These are phyloP conservation scores for Ogataea degrootiae DNA, from an alignment of 805 yeast species.

Conservation along the genomic window DNA sequence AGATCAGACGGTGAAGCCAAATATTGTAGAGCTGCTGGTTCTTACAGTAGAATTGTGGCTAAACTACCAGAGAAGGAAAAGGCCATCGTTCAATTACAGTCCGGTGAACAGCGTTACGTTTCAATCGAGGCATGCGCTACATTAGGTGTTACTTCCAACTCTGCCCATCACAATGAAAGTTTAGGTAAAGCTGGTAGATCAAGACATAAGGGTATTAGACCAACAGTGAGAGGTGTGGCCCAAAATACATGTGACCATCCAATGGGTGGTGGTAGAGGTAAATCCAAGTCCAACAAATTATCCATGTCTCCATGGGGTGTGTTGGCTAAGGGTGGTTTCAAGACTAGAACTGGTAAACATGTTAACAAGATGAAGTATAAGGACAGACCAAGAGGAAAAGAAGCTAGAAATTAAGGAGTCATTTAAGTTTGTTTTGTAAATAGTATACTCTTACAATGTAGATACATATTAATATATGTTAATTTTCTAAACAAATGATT, in stretches of 20 bases:
- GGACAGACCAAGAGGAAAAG: slow-evolving; percentile 84
- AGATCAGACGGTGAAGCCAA: slow-evolving; percentile 74
- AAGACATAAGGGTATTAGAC: slow-evolving; percentile 89
- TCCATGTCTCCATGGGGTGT: slow-evolving; percentile 97
- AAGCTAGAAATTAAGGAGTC: slow-evolving; percentile 12
- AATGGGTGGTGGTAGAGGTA: slow-evolving; percentile 99
- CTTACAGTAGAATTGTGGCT: slow-evolving; percentile 83
- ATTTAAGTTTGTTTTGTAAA: neutral
- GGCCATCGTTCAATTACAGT: slow-evolving; percentile 77
- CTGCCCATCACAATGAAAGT: slow-evolving; percentile 82
- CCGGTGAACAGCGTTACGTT: slow-evolving; percentile 93
- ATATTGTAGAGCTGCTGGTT: slow-evolving; percentile 90
- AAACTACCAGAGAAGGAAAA: slow-evolving; percentile 65
- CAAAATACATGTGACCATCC: slow-evolving; percentile 98
- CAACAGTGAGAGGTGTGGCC: slow-evolving; percentile 95
- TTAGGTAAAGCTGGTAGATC: slow-evolving; percentile 97
- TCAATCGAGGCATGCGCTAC: slow-evolving; percentile 87
- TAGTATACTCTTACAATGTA: neutral
- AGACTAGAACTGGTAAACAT: slow-evolving; percentile 88
- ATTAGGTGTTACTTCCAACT: slow-evolving; percentile 86
- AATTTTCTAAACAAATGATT: too few species aligned
- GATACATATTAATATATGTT: too few species aligned
- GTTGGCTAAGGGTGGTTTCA: slow-evolving; percentile 83
- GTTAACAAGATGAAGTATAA: slow-evolving; percentile 79
- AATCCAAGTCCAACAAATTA: slow-evolving; percentile 90